These are phyloP conservation scores for Leccinum rimulosum DNA, from an alignment of 768 basidiomycete species.

Conservation along the genomic window DNA sequence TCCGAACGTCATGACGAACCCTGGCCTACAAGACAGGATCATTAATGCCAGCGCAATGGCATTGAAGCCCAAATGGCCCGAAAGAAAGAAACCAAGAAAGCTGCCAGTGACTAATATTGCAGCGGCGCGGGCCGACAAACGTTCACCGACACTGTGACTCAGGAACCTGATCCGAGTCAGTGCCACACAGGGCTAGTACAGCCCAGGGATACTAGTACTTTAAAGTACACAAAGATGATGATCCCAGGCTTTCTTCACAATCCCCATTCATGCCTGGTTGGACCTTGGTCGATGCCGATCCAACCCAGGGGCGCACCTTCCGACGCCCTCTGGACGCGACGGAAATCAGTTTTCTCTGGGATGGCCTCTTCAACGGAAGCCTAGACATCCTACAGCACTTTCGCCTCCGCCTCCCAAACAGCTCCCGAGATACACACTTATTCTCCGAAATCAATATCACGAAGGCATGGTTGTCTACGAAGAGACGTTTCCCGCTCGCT, in stretches of 20 bases:
- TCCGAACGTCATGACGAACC: no score
- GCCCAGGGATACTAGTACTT: not conserved
- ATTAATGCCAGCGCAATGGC: not conserved
- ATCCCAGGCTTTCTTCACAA: not conserved
- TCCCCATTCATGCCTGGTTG: slow-evolving; percentile 10
- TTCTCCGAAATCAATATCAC: slow-evolving; percentile 36
- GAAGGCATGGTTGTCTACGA: slow-evolving; percentile 46
- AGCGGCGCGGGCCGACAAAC: not conserved
- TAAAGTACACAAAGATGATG: not conserved
- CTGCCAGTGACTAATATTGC: not conserved
- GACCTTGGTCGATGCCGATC: slow-evolving; percentile 3
- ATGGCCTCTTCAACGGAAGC: slow-evolving; percentile 41
- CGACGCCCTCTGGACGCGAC: slow-evolving; percentile 39
- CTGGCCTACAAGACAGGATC: no score
- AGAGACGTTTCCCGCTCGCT: slow-evolving; percentile 49
- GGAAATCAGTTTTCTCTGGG: slow-evolving; percentile 44
- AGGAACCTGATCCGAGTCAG: not conserved
- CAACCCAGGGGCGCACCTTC: slow-evolving; percentile 13
- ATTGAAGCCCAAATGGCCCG: not conserved
- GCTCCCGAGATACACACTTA: slow-evolving; percentile 17
- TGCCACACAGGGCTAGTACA: not conserved
- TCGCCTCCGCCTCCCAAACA: slow-evolving; percentile 27
- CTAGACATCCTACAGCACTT: slow-evolving; percentile 42
- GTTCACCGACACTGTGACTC: not conserved
- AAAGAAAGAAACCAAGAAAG: not conserved